Evolutionary conservation across 768 basidiomycete genomes (phyloP), one percentile per base, ranked within the genome.

Genomic region (Strobilomyces dryophilus): DNA sequence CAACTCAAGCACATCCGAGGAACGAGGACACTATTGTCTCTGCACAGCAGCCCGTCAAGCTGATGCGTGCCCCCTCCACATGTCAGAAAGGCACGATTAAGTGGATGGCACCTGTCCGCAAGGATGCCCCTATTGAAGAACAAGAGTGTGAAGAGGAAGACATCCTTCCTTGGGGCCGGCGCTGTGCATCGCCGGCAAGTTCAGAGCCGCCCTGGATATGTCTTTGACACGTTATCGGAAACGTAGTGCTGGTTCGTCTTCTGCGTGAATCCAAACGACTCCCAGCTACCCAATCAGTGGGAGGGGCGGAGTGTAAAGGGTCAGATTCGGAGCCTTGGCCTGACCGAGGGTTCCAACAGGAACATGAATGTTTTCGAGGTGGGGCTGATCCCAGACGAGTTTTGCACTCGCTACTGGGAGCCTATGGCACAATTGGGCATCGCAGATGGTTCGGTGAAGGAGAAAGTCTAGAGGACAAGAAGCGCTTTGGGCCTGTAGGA

Each of bases 21-120:
- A 87, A 95, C 61, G 93, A 98, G 62, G 94, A 95, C 47, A 97
- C 95, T 0, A 95, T 98, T 55, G 95, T 98, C 15, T 82, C 93
- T 6, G 94, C 93, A 0, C 92, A 94, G 65, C 94, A 97, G 67
- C 84, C 85, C 32, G 85, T 93, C 58, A 93, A 95, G 70, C 95
- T 95, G 0, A 92, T 97, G 85, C 84, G 95, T 9, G 84, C 89
- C 0, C 95, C 95, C 0, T 95, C 92, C 0, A 95, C 87, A 0
- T 78, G 92, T 44, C 79, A 93, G 52, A 93, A 92, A 70, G 79
- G 79, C 20, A 83, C 87, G 0, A 69, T 89, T 54, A 83, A 82
- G 61, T 80, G 87, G 18, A 65, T 71, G 61, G 58, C 64, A 3
- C 52, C 54, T 0, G 74, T 82, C 65, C 76, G 65, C 2, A 63